A percentile compares a stretch with the other conserved stretches of the same genome.
Evolutionary conservation across 495 filamentous ascomycete genomes (phyloP).

Genomic region (Daldinia grandis): DNA sequence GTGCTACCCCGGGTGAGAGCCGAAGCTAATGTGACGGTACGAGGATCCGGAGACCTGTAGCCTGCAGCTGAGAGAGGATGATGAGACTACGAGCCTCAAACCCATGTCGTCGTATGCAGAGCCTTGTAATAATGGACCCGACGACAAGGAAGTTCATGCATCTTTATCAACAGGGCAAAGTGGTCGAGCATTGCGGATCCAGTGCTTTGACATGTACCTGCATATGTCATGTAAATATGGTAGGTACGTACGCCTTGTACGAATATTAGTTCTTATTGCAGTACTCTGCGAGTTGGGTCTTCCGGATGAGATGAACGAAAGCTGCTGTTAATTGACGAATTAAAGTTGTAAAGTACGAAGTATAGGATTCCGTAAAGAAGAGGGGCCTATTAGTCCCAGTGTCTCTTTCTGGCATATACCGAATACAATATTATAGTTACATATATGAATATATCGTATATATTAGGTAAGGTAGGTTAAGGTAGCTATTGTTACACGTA

Average conservation of each 20-base stretch:
- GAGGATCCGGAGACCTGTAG: conserved; percentile 18
- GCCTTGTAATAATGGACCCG: conserved; percentile 31
- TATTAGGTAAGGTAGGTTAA: conserved; percentile 28
- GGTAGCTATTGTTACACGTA: background rate
- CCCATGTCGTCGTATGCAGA: conserved; percentile 29
- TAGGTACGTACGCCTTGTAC: background rate
- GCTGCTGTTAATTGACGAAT: background rate
- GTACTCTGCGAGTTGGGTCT: background rate
- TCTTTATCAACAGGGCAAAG: conserved; percentile 18
- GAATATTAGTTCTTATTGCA: background rate
- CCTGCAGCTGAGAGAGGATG: conserved; percentile 6
- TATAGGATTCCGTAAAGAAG: background rate
- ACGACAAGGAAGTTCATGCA: conserved; percentile 22
- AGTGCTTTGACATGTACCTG: conserved; percentile 22
- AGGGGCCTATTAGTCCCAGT: background rate
- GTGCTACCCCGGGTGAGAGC: conserved; percentile 32
- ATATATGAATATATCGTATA: conserved; percentile 3
- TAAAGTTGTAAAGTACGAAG: too few relatives aligned
- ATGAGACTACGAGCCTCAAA: conserved; percentile 23
- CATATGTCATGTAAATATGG: conserved; percentile 4
- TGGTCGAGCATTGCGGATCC: conserved; percentile 18
- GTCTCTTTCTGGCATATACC: conserved; percentile 12
- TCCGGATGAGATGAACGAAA: background rate
- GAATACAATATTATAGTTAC: background rate
- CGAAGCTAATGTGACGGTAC: conserved; percentile 35